phyloP scores from a whole-genome alignment of 768 basidiomycete genomes.

The Pisolithus microcarpus region DNA sequence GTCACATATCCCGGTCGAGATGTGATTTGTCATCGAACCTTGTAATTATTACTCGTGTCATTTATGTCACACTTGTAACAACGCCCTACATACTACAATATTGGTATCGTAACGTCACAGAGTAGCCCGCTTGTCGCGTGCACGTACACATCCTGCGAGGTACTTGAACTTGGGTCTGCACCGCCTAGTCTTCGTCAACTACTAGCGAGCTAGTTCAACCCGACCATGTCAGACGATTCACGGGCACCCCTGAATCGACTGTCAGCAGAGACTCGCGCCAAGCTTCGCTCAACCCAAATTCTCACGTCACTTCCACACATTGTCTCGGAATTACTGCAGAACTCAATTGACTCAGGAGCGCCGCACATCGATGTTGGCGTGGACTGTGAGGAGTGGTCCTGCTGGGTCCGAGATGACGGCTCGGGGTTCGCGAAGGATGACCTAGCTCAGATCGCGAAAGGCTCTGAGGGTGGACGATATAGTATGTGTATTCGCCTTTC shows the following conservation, averaged over 20 bases:
- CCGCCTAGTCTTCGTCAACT: no score
- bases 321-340: conserved; percentile 82
- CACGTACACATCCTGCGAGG: not conserved
- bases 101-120: conserved; percentile 12
- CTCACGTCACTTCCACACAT: conserved; percentile 76
- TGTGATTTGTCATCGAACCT: no score
- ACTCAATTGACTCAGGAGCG: conserved; percentile 79
- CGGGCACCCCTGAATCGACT: conserved; percentile 32
- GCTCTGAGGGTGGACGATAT: conserved; percentile 53
- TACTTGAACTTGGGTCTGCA: no score
- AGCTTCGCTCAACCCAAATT: conserved; percentile 76
- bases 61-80: no score
- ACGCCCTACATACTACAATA: not conserved
- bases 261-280: conserved; percentile 53
- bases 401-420: conserved; percentile 86
- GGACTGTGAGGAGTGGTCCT: conserved; percentile 69
- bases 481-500: conserved; percentile 39
- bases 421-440: conserved; percentile 60
- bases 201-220: no score
- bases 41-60: no score
- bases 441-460: conserved; percentile 47
- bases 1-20: no score
- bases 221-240: conserved; percentile 15
- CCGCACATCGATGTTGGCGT: conserved; percentile 63
- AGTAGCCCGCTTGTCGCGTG: not conserved